Evolutionary conservation across 352 stramenopile genomes (phyloP).

Genomic region (Globisporangium radiosum): DNA sequence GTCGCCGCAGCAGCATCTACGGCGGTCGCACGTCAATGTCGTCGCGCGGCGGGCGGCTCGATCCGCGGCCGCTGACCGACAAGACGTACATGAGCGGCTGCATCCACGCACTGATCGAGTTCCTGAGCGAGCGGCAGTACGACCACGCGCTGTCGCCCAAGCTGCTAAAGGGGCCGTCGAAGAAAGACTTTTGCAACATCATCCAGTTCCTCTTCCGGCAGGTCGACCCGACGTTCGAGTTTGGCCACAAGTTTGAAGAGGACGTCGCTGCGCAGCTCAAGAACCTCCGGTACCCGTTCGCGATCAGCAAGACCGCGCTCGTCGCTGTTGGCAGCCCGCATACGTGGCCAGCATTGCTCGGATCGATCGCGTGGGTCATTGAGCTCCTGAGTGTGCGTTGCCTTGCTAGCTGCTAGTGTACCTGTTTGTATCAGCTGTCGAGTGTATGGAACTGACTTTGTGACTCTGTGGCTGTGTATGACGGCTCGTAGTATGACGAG

Average conservation of each 20-base stretch:
- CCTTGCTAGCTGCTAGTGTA: neutral
- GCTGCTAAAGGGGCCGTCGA: slow-evolving; percentile 89
- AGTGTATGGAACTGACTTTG: no score
- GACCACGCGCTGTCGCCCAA: slow-evolving; percentile 89
- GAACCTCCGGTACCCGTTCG: slow-evolving; percentile 91
- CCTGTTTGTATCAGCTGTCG: no score
- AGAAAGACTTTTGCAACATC: slow-evolving; percentile 97
- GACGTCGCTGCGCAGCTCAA: slow-evolving; percentile 68
- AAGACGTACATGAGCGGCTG: slow-evolving; percentile 90
- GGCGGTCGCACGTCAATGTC: slow-evolving; percentile 53
- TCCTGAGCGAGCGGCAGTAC: slow-evolving; percentile 89
- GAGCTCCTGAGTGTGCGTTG: slow-evolving; percentile 86
- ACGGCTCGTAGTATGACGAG: slow-evolving; percentile 71
- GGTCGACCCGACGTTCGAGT: slow-evolving; percentile 90
- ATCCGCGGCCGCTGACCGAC: slow-evolving; percentile 86
- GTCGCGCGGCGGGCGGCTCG: slow-evolving; percentile 32
- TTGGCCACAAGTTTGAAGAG: slow-evolving; percentile 70
- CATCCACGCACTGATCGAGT: slow-evolving; percentile 92
- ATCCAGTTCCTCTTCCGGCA: slow-evolving; percentile 95
- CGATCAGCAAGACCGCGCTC: slow-evolving; percentile 95
- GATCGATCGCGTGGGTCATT: slow-evolving; percentile 95
- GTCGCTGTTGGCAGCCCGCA: slow-evolving; percentile 92
- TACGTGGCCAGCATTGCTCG: slow-evolving; percentile 95
- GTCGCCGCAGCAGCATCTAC: slow-evolving; percentile 59
- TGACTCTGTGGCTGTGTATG: neutral